phyloP scores from a whole-genome alignment of 1,284 basidiomycete species.

The Malassezia psittaci region DNA sequence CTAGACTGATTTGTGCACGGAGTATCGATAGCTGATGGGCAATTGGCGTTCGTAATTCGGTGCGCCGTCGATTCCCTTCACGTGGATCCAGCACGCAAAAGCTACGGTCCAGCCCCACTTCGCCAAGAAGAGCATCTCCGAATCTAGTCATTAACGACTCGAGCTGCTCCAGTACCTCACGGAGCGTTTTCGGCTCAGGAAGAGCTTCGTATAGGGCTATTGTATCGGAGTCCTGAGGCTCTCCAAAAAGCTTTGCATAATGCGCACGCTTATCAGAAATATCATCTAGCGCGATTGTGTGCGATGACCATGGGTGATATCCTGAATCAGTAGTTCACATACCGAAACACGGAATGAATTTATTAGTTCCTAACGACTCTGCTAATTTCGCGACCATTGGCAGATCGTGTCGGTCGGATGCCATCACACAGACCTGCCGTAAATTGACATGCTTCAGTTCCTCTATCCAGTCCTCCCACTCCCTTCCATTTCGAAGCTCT shows the following conservation, averaged over 20 bases:
- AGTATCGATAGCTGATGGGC: slow-evolving; percentile 34
- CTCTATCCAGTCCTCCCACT: slow-evolving; percentile 17
- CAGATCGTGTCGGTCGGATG: slow-evolving; percentile 32
- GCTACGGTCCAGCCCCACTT: slow-evolving; percentile 39
- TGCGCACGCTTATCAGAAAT: slow-evolving; percentile 21
- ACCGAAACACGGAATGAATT: slow-evolving; percentile 30
- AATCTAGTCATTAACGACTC: slow-evolving; percentile 20
- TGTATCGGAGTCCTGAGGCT: slow-evolving; percentile 17
- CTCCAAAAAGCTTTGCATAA: slow-evolving; percentile 25
- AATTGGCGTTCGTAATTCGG: slow-evolving; percentile 33
- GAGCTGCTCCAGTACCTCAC: slow-evolving; percentile 17
- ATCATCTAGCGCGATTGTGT: slow-evolving; percentile 29
- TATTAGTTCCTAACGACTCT: neutral
- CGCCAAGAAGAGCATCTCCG: slow-evolving; percentile 35
- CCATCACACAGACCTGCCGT: slow-evolving; percentile 28
- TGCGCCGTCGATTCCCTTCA: slow-evolving; percentile 14
- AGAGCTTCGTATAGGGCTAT: slow-evolving; percentile 22
- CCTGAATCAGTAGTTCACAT: slow-evolving; percentile 9
- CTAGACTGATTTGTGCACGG: slow-evolving; percentile 30
- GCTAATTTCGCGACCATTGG: slow-evolving; percentile 28
- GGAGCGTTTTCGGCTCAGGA: slow-evolving; percentile 27
- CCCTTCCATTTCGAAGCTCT: slow-evolving; percentile 16
- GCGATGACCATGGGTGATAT: slow-evolving; percentile 39
- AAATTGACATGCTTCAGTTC: slow-evolving; percentile 15
- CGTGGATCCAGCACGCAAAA: slow-evolving; percentile 27